Evolutionary conservation across 2,329 filamentous ascomycete genomes (phyloP).

Genomic region (Xylariaceae sp.): DNA sequence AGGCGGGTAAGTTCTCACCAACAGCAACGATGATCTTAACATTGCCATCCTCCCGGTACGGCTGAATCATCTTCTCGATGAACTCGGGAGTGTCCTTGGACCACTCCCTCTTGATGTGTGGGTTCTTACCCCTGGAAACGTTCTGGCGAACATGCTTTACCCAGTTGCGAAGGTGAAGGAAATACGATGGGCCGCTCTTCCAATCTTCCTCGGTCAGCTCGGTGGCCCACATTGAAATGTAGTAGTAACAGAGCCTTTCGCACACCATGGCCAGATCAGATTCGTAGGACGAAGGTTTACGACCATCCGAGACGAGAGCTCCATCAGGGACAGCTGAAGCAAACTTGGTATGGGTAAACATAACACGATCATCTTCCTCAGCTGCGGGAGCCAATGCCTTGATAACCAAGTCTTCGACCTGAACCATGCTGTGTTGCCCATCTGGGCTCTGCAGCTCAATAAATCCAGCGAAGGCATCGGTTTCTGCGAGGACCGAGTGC

Average conservation of each 20-base stretch:
- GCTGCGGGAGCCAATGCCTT: slow-evolving; percentile 9
- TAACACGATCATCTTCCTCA: slow-evolving; percentile 1
- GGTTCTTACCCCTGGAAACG: background rate
- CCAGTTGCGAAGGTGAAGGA: slow-evolving; percentile 16
- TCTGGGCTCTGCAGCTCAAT: slow-evolving; percentile 9
- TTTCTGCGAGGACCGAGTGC: background rate
- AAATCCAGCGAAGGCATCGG: background rate
- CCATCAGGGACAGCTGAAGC: slow-evolving; percentile 1
- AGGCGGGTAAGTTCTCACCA: slow-evolving; percentile 28
- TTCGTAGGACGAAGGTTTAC: slow-evolving; percentile 5
- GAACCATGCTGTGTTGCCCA: slow-evolving; percentile 13
- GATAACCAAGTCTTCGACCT: slow-evolving; percentile 15
- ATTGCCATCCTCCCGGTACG: background rate
- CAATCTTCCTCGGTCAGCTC: slow-evolving; percentile 21
- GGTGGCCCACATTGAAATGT: slow-evolving; percentile 18
- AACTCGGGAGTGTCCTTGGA: background rate
- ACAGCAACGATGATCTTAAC: slow-evolving; percentile 24
- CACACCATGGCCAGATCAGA: slow-evolving; percentile 10
- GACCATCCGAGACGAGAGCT: background rate
- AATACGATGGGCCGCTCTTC: slow-evolving; percentile 15
- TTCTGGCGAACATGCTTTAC: slow-evolving; percentile 9
- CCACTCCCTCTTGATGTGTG: slow-evolving; percentile 1
- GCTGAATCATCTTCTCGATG: background rate
- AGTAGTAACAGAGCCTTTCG: slow-evolving; percentile 24
- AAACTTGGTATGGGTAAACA: slow-evolving; percentile 1